These are phyloP conservation scores for Phialophora expanda DNA, from an alignment of 2,329 filamentous ascomycete species.

Conservation along the genomic window DNA sequence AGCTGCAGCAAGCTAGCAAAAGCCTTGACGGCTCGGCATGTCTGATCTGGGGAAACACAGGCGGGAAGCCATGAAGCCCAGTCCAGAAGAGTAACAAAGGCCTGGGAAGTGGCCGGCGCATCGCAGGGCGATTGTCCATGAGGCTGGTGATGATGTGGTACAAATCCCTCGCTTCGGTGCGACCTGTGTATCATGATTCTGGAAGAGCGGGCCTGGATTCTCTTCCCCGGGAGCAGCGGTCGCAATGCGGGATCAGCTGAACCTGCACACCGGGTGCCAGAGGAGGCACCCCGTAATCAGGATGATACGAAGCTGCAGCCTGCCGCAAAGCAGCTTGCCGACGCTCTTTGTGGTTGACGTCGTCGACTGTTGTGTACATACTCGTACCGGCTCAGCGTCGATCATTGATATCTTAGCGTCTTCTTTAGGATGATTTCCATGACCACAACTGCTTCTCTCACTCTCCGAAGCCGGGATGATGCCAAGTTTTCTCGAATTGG, in stretches of 20 bases:
- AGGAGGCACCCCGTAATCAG: neutral
- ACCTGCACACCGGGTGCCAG: neutral
- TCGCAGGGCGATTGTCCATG: neutral
- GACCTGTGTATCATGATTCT: constrained; percentile 13
- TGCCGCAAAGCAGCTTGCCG: constrained; percentile 3
- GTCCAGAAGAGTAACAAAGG: neutral
- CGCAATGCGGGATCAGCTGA: neutral
- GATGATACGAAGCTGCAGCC: constrained; percentile 2
- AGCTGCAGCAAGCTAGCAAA: constrained; percentile 8
- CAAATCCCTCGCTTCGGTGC: constrained; percentile 11
- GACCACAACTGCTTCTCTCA: neutral
- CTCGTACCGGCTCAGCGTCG: neutral
- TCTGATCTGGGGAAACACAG: constrained; percentile 10
- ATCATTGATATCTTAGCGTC: constrained; percentile 3
- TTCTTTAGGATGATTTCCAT: neutral
- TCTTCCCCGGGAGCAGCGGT: constrained; percentile 2
- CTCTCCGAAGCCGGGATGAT: neutral
- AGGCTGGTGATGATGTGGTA: neutral
- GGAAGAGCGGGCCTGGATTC: neutral
- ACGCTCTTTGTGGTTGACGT: neutral
- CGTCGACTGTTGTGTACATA: neutral
- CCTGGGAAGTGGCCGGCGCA: neutral
- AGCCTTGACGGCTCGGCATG: constrained; percentile 3
- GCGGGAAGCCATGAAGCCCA: neutral
- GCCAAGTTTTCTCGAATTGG: constrained; percentile 18